A percentile compares a stretch with the other conserved stretches of the same genome.
Evolutionary conservation across 2,329 filamentous ascomycete species (phyloP).

Genomic region (Venturia aucupariae): DNA sequence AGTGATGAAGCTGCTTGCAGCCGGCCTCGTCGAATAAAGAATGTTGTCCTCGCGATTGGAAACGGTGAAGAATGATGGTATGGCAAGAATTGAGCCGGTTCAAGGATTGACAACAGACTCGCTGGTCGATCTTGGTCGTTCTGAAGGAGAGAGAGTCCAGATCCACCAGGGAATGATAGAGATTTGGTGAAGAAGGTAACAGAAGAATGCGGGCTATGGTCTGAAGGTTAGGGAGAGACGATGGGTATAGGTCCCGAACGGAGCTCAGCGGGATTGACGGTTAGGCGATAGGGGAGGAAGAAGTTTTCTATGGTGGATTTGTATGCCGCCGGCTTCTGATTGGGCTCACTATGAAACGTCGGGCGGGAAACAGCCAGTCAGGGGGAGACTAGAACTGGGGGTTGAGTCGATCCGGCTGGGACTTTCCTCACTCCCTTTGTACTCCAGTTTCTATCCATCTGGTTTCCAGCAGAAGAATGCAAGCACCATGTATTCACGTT

Average conservation of each 20-base stretch:
- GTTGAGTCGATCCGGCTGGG: too few species aligned
- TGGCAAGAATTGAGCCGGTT: background rate
- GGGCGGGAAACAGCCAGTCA: background rate
- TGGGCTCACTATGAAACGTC: background rate
- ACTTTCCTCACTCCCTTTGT: too few species aligned
- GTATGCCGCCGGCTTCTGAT: background rate
- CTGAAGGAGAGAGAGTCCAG: conserved; percentile 1
- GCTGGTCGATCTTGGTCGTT: background rate
- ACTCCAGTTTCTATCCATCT: too few species aligned
- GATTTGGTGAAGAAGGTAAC: background rate
- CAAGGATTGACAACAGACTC: background rate
- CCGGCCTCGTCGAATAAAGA: background rate
- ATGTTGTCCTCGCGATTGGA: background rate
- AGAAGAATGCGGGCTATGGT: background rate
- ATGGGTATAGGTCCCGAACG: background rate
- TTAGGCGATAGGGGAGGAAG: background rate
- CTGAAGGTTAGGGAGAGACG: background rate
- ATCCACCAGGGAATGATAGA: background rate
- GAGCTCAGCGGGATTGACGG: background rate
- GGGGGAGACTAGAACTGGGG: background rate
- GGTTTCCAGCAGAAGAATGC: background rate
- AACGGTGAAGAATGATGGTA: background rate
- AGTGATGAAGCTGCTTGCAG: background rate
- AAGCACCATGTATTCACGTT: background rate
- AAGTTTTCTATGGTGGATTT: background rate